Percentiles rank a stretch among this genome's conserved stretches.
Conservation (phyloP, 2,329 filamentous ascomycete species). For the Cercospora sp. region DNA sequence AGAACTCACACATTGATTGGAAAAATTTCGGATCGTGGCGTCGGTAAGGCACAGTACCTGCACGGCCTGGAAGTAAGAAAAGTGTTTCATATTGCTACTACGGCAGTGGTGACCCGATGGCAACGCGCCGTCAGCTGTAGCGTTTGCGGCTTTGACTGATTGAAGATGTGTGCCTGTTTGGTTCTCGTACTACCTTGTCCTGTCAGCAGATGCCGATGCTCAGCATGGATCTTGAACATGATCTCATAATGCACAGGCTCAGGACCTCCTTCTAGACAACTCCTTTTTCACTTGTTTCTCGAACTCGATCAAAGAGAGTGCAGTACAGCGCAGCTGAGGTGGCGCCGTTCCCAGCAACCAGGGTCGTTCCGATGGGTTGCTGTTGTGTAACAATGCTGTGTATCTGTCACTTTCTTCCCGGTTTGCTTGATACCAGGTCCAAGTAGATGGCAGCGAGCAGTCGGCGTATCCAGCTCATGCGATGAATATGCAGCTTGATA, state of each 20-base stretch:
- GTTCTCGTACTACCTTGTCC: neutral
- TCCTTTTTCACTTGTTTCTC: neutral
- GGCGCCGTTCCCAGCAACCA: conserved; percentile 1
- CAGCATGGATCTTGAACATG: neutral
- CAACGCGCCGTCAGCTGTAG: neutral
- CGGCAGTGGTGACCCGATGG: neutral
- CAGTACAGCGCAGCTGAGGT: neutral
- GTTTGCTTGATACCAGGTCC: neutral
- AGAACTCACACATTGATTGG: neutral
- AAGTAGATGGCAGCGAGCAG: neutral
- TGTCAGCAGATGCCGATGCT: neutral
- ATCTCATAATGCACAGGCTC: neutral
- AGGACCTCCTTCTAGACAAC: neutral
- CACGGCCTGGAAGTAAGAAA: neutral
- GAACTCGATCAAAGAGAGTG: neutral
- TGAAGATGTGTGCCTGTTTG: neutral
- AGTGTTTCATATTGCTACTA: neutral
- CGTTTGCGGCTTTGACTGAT: neutral
- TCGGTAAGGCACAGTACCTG: neutral
- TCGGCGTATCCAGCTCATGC: neutral
- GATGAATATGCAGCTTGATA: neutral
- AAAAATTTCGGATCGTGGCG: neutral
- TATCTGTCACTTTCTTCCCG: neutral
- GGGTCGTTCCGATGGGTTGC: neutral
- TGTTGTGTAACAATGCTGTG: conserved; percentile 2